Evolutionary conservation across 148 eudicot genomes (phyloP), one percentile per base, ranked within the genome.

Genomic region (Dianthus caryophyllus): DNA sequence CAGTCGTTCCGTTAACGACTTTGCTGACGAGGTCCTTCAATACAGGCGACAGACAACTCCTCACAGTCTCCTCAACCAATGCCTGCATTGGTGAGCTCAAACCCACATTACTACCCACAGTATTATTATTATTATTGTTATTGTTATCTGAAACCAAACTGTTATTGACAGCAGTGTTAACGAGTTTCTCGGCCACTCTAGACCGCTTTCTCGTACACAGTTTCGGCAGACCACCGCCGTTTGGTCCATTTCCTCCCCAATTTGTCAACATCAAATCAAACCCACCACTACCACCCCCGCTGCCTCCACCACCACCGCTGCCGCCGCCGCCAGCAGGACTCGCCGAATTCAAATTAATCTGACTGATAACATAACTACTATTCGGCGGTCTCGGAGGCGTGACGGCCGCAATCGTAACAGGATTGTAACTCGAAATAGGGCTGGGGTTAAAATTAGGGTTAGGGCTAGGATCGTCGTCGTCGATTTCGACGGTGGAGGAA

Each of bases 51-150:
- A 81, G 72, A 69, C 75, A 78, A 49, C 65, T 81, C 83, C 76
- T 94, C 73, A 94, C 87, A 0, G 96, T 84, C 77, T 94, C 99
- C 79, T 90, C 97, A 13, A 94, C 75, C 85, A 90, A 67, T 51
- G 73, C 81, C 13, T 72, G 81, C 65, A 78, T 27, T 4, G 78
- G 66, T 16, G 74, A 33, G 54, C 69, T 76, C 64, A 67, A 52
- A 66, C 66, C 69, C 30, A 76, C 66, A 39, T n/a, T 64, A 49
- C 33, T 63, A 33, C 38, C 7, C 38, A 33, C 38, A 33, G 38
- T 7, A 27, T 43, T 33, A 21, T 21, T 52, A 10, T 13, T 44
- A 12, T 12, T n/a, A 61, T 53, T 61, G 2, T n/a, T n/a, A n/a
- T n/a, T n/a, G n/a, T 39, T 41, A 46, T 26, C n/a, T n/a, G n/a